Base-by-base conservation (phyloP, 148 eudicot genomes). In the Agrostemma githago region DNA sequence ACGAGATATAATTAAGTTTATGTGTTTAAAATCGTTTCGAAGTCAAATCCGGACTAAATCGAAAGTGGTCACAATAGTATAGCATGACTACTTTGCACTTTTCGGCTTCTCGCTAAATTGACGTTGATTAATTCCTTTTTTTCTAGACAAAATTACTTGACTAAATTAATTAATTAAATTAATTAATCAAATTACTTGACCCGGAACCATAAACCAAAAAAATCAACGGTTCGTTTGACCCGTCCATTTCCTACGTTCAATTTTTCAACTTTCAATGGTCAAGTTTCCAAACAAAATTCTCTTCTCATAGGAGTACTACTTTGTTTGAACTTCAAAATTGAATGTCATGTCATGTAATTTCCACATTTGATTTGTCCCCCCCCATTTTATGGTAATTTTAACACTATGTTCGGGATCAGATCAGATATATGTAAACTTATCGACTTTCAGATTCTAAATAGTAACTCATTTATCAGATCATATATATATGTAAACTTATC, bases 181-280 rank as follows among this genome's bases (percentile, higher is more conserved):
- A n/a, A 46, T 3, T 56, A 72, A 78, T 43, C 68, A 46, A 60
- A 70, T 5, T 61, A 70, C 46, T 61, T 48, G 79, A 70, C 74
- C 40, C 6, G 20, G 40, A 51, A 20, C 57, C 21, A 1, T 34
- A 75, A 65, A 38, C 68, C 63, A 72, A 72, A 62, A 71, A 72
- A 72, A 62, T 75, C 66, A 74, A 79, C 81, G 81, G 59, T 69
- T 73, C 37, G n/a, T 79, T 79, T 79, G 82, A 75, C 82, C 58
- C 75, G n/a, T 58, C 8, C 17, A 8, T 43, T 38, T 44, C 48
- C 4, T 39, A 5, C 15, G 63, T 77, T 76, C 70, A 41, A 26
- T 0, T 26, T 75, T 86, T 87, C 86, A 79, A 81, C 77, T 71
- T 85, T 85, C 88, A 87, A 85, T 81, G 90, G 87, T 87, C 90